phyloP scores from a whole-genome alignment of 2,329 filamentous ascomycete species.

The Colletotrichum abscissum region DNA sequence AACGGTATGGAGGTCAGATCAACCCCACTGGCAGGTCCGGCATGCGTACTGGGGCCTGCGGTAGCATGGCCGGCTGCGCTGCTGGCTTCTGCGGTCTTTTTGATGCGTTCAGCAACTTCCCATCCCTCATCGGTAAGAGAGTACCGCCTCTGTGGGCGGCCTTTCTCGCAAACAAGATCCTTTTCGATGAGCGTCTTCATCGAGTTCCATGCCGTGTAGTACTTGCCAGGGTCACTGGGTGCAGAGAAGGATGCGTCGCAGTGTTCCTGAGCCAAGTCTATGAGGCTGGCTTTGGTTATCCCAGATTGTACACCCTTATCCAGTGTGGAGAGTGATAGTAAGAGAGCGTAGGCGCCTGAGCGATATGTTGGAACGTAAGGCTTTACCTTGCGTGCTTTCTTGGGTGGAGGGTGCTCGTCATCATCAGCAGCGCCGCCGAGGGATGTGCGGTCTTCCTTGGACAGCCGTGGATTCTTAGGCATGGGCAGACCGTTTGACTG shows the following conservation, averaged over 20 bases:
- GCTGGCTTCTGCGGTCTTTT: constrained; percentile 54
- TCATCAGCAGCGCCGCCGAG: constrained; percentile 48
- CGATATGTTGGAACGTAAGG: constrained; percentile 78
- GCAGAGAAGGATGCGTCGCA: constrained; percentile 80
- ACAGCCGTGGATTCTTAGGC: constrained; percentile 66
- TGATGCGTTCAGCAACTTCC: constrained; percentile 76
- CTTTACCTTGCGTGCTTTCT: constrained; percentile 70
- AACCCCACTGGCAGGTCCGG: constrained; percentile 5
- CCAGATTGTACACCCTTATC: constrained; percentile 65
- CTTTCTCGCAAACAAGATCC: constrained; percentile 78
- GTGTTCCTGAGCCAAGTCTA: constrained; percentile 76
- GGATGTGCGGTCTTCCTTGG: constrained; percentile 44
- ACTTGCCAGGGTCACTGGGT: constrained; percentile 74
- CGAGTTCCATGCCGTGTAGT: constrained; percentile 85
- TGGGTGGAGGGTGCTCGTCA: constrained; percentile 56
- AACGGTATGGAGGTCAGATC: not conserved
- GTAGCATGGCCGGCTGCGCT: constrained; percentile 5
- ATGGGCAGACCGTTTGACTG: constrained; percentile 74
- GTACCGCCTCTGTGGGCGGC: constrained; percentile 75
- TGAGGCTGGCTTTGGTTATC: constrained; percentile 75
- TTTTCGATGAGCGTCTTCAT: constrained; percentile 82
- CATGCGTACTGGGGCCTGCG: constrained; percentile 37
- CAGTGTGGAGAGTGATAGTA: constrained; percentile 73
- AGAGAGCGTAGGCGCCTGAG: constrained; percentile 80
- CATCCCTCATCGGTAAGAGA: constrained; percentile 81